Base-by-base conservation (phyloP, 345 rosid genomes). In the Clarkia xantiana region DNA sequence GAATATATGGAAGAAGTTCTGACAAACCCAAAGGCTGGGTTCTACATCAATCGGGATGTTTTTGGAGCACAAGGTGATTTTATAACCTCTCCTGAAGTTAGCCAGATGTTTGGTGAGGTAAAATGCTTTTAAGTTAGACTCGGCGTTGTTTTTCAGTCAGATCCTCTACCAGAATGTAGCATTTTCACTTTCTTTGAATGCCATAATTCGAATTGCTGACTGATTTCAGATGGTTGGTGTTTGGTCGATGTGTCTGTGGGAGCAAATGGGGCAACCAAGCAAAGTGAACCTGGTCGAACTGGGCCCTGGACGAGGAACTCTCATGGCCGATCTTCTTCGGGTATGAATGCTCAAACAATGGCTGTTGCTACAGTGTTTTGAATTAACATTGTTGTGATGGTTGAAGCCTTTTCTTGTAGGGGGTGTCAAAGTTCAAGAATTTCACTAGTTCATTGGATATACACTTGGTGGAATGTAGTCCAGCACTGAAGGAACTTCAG, bases 31-130 rank as follows among this genome's bases (percentile, higher is more conserved):
- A 91, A 74, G 58, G 78, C 75, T 55, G 98, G 94, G 29, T 91
- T 79, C 58, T 91, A 86, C 58, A 86, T 91, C 60, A 86, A 78
- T 62, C 80, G 81, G 41, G 94, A 86, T 72, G 93, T 84, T 9
- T 91, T 91, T 76, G 98, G 94, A 40, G 73, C 71, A n/a, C 82
- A 81, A 61, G 96, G 94, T 47, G 93, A 86, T 79, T 91, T 91
- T 70, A 79, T 86, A 51, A 91, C 96, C 57, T 91, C 93, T 54
- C 98, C 98, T 6, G 96, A 91, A 81, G 94, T 91, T 20, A 81
- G 94, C 65, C 96, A 86, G 71, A 81, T 86, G 96, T 81, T 91
- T 36, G 96, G 94, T 9, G 94, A 86, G 96, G 94, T 86, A 68
- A 29, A 29, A 29, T 29, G 36, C 36, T 29, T 29, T 29, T 29